Percentiles rank a stretch among this genome's conserved stretches.
These are phyloP conservation scores for Tuber aestivum DNA, from an alignment of 495 filamentous ascomycete genomes.

Conservation along the genomic window DNA sequence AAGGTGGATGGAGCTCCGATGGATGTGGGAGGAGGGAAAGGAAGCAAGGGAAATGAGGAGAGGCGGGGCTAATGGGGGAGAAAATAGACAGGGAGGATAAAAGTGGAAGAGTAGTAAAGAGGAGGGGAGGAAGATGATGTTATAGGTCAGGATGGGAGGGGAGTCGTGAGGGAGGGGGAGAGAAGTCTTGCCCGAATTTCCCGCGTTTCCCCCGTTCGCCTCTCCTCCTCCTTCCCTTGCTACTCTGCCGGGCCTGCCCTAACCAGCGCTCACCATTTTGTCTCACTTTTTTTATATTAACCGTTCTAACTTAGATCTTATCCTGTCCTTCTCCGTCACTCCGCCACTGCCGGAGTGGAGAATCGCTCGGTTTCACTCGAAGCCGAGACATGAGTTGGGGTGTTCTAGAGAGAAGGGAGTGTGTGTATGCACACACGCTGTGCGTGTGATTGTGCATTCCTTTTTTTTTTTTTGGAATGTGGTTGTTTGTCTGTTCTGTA, in stretches of 20 bases:
- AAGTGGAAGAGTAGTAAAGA: background rate
- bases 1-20: background rate
- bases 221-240: background rate
- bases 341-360: background rate
- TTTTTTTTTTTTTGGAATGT: background rate
- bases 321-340: background rate
- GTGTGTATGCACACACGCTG: background rate
- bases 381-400: background rate
- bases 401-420: background rate
- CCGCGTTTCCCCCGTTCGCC: background rate
- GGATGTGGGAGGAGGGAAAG: background rate
- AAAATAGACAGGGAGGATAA: background rate
- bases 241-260: background rate
- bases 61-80: background rate
- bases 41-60: background rate
- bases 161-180: background rate
- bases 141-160: background rate
- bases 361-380: background rate
- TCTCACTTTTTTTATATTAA: background rate
- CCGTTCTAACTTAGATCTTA: background rate
- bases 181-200: background rate
- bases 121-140: background rate
- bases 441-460: background rate
- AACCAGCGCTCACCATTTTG: background rate
- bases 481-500: background rate